Conservation (phyloP, 2,329 filamentous ascomycete species). For the Didymella segeticola region DNA sequence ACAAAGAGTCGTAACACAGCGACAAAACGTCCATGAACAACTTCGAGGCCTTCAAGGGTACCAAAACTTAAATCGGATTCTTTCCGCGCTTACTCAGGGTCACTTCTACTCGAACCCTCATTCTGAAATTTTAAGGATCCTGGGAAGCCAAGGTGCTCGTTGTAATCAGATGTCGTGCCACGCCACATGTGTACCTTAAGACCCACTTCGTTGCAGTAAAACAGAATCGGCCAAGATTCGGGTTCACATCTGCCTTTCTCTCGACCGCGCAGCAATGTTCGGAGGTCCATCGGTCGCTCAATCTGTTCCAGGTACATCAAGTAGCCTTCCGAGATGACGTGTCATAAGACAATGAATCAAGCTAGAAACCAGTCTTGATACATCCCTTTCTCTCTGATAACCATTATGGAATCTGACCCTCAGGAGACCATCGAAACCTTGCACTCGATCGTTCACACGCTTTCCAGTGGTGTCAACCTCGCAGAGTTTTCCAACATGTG, state of each 20-base stretch:
- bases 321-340: background rate
- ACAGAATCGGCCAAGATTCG: background rate
- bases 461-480: constrained; percentile 14
- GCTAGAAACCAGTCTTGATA: background rate
- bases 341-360: background rate
- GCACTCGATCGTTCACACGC: constrained; percentile 13
- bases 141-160: too few relatives aligned
- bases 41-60: too few relatives aligned
- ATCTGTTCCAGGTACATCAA: background rate
- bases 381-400: too few relatives aligned
- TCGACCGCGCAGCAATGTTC: background rate
- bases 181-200: background rate
- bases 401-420: background rate
- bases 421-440: background rate
- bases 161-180: background rate
- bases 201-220: background rate
- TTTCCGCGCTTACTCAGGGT: too few relatives aligned
- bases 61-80: too few relatives aligned
- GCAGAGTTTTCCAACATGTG: constrained; percentile 8
- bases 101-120: too few relatives aligned
- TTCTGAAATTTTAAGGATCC: too few relatives aligned
- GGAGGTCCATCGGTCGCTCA: background rate
- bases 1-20: too few relatives aligned
- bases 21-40: too few relatives aligned
- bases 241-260: background rate